Conservation (phyloP, 495 filamentous ascomycete genomes). For the Talaromyces liani region DNA sequence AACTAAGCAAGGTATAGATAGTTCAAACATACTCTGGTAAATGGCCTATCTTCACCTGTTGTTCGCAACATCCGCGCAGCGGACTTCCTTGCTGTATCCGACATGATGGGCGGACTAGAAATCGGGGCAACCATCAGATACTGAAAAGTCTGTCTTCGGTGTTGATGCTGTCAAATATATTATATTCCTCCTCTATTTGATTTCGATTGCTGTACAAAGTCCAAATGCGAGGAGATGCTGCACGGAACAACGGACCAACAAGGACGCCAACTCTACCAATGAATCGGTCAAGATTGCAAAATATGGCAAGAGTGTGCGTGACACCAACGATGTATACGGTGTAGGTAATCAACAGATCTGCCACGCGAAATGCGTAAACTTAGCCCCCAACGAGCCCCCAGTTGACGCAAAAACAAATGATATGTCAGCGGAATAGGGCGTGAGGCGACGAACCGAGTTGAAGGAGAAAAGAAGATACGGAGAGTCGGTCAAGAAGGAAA, state of each 20-base stretch:
- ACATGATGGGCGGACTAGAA: conserved; percentile 20
- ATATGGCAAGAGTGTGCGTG: not conserved
- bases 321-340: not conserved
- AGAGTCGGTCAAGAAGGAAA: not conserved
- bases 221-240: not conserved
- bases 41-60: conserved; percentile 83
- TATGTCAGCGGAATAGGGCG: not conserved
- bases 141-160: not conserved
- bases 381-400: not conserved
- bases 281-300: not conserved
- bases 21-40: conserved; percentile 53
- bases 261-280: no score
- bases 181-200: not conserved
- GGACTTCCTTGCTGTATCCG: conserved; percentile 62
- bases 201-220: not conserved
- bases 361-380: not conserved
- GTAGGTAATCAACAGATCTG: not conserved
- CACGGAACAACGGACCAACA: not conserved
- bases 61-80: conserved; percentile 77
- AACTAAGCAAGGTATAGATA: not conserved
- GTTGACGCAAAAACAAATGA: not conserved
- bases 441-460: not conserved
- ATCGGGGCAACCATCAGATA: not conserved
- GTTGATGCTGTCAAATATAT: not conserved
- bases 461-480: not conserved